Base-by-base conservation (phyloP, 305 asterid genomes). In the Solanum hybrid region DNA sequence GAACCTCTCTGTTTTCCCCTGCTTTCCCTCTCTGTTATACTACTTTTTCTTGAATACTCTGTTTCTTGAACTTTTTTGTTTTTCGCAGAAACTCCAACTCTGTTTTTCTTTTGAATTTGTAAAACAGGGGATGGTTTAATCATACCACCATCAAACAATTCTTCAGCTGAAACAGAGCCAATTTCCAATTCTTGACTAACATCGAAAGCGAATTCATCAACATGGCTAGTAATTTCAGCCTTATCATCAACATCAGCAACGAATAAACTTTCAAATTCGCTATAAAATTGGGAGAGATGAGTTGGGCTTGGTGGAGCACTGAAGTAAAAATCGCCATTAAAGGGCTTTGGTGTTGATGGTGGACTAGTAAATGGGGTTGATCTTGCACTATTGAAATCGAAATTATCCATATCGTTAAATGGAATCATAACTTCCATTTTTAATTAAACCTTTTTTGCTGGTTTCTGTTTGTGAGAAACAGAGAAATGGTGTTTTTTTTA, bases 241-340 rank as follows among this genome's bases (percentile, higher is more conserved):
- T 37, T 31, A 7, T 7, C 12, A 6, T 66, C 90, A 3, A 24
- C 90, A 0, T 38, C 86, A 26, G 26, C n/a, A 34, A 75, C 76
- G 84, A 89, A 88, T 77, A 92, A 91, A 66, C 89, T 93, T 26
- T 90, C 93, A 19, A 92, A 91, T 86, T 92, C 94, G 10, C 89
- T 86, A 78, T 93, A 91, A 35, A 92, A 90, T 27, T 88, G 93
- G 60, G 95, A 91, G 87, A 93, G 90, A 60, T 89, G 94, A 35
- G 94, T 87, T 17, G 99, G 98, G 90, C 96, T 95, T 0, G 98
- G 66, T 0, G 98, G 99, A 36, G 98, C 98, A 84, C 98, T 95
- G 91, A 88, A 91, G 81, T 94, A 96, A 91, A 91, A 93, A 0
- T 92, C 93, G 0, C 95, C 94, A 6, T 95, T 94, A 78, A 94